A percentile compares a stretch with the other conserved stretches of the same genome.
These are phyloP conservation scores for Kwoniella europaea DNA, from an alignment of 768 basidiomycete genomes.

Conservation along the genomic window DNA sequence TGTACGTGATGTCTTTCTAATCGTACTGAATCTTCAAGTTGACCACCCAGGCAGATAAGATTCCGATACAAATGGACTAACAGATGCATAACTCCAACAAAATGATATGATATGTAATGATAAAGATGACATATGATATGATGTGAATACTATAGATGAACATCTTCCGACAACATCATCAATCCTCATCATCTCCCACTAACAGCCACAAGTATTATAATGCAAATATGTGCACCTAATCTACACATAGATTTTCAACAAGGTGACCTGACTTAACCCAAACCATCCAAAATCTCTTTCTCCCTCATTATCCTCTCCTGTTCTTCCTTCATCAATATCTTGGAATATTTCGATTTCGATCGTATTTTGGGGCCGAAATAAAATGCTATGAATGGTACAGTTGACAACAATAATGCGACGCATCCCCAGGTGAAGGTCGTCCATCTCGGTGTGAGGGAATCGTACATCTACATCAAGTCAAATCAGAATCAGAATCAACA, in stretches of 20 bases:
- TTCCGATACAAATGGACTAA: too few relatives aligned
- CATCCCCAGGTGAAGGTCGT: slow-evolving; percentile 58
- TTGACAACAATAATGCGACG: slow-evolving; percentile 65
- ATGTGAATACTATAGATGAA: neutral
- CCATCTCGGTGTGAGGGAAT: slow-evolving; percentile 66
- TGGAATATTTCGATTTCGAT: slow-evolving; percentile 40
- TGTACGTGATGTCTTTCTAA: too few relatives aligned
- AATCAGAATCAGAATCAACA: neutral
- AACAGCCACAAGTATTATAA: neutral
- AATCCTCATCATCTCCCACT: too few relatives aligned
- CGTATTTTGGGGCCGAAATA: slow-evolving; percentile 55
- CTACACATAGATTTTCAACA: neutral
- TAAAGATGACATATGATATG: neutral
- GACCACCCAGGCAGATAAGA: too few relatives aligned
- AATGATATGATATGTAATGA: too few relatives aligned
- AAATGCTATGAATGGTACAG: slow-evolving; percentile 61
- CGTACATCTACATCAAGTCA: slow-evolving; percentile 62
- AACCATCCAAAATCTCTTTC: slow-evolving; percentile 15
- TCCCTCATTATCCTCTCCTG: slow-evolving; percentile 26
- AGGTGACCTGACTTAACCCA: slow-evolving; percentile 8
- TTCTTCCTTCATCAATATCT: slow-evolving; percentile 50
- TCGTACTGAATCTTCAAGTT: too few relatives aligned
- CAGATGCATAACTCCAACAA: neutral
- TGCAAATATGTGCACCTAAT: neutral
- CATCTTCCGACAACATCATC: neutral